phyloP scores from a whole-genome alignment of 371 early-diverging fungal species.

The Mortierella sp. region DNA sequence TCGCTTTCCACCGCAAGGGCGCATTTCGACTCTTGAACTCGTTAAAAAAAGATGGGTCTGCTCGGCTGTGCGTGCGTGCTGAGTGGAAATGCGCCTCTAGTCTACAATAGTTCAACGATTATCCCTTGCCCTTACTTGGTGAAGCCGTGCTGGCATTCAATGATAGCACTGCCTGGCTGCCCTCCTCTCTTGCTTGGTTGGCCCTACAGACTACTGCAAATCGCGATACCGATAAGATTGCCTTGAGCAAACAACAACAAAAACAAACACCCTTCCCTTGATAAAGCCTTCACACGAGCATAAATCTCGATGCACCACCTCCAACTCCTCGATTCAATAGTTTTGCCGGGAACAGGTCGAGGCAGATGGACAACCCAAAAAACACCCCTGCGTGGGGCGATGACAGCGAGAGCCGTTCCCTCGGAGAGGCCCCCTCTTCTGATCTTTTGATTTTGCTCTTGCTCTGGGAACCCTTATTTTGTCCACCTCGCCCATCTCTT shows the following conservation, averaged over 20 bases:
- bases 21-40: not conserved
- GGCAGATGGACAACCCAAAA: not conserved
- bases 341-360: conserved; percentile 1
- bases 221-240: conserved; percentile 9
- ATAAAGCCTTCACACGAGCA: no score
- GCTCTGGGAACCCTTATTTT: not conserved
- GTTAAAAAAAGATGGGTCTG: not conserved
- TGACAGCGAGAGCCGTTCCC: not conserved
- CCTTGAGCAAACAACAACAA: not conserved
- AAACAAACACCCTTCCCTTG: not conserved
- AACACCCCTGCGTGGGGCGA: not conserved
- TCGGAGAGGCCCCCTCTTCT: not conserved
- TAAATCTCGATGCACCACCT: not conserved
- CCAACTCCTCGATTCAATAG: not conserved
- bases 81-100: not conserved
- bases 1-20: not conserved
- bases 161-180: not conserved
- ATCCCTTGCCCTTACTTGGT: not conserved
- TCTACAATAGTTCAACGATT: no score
- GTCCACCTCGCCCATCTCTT: not conserved
- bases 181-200: not conserved
- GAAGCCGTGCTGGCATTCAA: not conserved
- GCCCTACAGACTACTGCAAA: not conserved
- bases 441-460: not conserved
- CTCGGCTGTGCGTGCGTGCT: conserved; percentile 8